Evolutionary conservation across 2,329 filamentous ascomycete species (phyloP).

Genomic region (Graphilbum ipis-grandicollis): DNA sequence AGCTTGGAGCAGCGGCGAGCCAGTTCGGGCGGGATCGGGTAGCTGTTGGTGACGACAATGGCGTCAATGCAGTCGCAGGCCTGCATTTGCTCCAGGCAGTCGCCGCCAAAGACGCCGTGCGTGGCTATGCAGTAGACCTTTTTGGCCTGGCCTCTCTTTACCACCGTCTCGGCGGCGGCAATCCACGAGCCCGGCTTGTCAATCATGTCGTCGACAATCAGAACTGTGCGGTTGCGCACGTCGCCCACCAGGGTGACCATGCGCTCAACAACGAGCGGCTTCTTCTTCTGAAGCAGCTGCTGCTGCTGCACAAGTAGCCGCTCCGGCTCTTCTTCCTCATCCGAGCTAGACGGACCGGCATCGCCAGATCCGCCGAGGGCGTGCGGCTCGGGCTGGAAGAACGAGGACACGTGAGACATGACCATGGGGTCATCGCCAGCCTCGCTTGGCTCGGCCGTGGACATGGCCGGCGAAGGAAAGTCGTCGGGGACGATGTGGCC

Average conservation of each 20-base stretch:
- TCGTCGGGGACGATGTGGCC: constrained; percentile 93
- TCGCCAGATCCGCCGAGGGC: constrained; percentile 74
- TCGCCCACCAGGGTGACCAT: constrained; percentile 97
- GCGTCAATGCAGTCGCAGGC: constrained; percentile 84
- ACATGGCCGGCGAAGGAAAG: constrained; percentile 62
- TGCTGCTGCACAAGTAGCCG: background rate
- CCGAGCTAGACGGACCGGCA: constrained; percentile 66
- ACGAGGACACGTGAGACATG: constrained; percentile 62
- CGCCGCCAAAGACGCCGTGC: constrained; percentile 82
- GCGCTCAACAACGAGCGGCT: constrained; percentile 67
- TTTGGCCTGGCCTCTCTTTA: constrained; percentile 79
- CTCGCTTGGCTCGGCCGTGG: constrained; percentile 47
- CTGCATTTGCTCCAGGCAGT: constrained; percentile 79
- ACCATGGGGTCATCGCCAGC: constrained; percentile 68
- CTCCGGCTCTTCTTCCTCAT: constrained; percentile 80
- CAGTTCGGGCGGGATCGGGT: constrained; percentile 69
- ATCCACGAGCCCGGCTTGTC: constrained; percentile 97
- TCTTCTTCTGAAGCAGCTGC: constrained; percentile 21
- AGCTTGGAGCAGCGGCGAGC: constrained; percentile 61
- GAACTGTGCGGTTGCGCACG: constrained; percentile 71
- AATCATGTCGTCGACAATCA: constrained; percentile 98
- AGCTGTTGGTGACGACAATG: constrained; percentile 93
- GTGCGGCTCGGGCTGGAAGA: constrained; percentile 51
- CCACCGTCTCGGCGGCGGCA: constrained; percentile 86
- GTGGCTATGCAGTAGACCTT: constrained; percentile 97